These are phyloP conservation scores for Zizania palustris DNA, from an alignment of 202 grass and related monocot species.

Conservation along the genomic window DNA sequence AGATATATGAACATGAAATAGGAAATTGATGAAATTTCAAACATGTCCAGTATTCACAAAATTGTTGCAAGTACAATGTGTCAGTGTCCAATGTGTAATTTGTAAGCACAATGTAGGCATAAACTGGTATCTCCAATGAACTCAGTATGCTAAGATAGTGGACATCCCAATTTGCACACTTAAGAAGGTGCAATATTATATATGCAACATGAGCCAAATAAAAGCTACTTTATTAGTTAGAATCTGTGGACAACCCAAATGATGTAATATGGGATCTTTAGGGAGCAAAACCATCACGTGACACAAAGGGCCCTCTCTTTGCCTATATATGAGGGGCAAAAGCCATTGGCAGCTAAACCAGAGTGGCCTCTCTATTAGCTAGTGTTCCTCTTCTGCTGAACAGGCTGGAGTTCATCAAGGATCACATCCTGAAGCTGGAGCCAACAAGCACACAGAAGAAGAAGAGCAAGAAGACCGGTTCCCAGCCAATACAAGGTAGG, in stretches of 20 bases:
- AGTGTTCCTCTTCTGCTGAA: slow-evolving; percentile 23
- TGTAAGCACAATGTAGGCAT: slow-evolving; percentile 33
- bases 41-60: neutral
- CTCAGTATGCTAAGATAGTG: slow-evolving; percentile 16
- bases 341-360: slow-evolving; percentile 54
- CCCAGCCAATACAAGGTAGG: slow-evolving; percentile 13
- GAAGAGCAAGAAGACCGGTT: slow-evolving; percentile 53
- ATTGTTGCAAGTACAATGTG: neutral
- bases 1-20: neutral
- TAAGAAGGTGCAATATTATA: slow-evolving; percentile 45
- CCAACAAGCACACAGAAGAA: slow-evolving; percentile 46
- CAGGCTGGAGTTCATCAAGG: slow-evolving; percentile 51
- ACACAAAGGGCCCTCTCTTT: slow-evolving; percentile 34
- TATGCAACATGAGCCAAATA: slow-evolving; percentile 42
- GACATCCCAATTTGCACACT: slow-evolving; percentile 42
- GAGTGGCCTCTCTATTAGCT: slow-evolving; percentile 34
- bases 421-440: slow-evolving; percentile 52
- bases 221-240: slow-evolving; percentile 48
- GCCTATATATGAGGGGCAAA: slow-evolving; percentile 76
- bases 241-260: slow-evolving; percentile 49
- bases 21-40: slow-evolving; percentile 7
- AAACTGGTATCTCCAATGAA: slow-evolving; percentile 27
- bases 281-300: slow-evolving; percentile 47
- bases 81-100: slow-evolving; percentile 15
- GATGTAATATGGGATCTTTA: slow-evolving; percentile 45